phyloP scores from a whole-genome alignment of 108 stramenopile species.

The Pseudonitzschia delicatissima region DNA sequence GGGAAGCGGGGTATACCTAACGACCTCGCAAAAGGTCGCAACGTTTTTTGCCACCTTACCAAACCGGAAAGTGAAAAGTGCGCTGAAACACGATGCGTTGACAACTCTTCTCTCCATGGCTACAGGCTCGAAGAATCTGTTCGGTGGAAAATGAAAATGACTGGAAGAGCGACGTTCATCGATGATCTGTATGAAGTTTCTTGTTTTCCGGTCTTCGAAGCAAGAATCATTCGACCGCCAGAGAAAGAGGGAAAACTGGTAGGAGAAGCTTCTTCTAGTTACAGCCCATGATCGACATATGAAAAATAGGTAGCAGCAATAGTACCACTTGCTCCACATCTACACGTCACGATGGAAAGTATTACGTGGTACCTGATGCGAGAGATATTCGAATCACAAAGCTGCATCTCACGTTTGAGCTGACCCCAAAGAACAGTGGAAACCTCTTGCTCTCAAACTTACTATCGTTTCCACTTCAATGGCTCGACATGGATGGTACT shows the following conservation, averaged over 20 bases:
- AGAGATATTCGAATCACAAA: slow-evolving; percentile 10
- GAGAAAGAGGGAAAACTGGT: not conserved
- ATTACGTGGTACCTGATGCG: slow-evolving; percentile 13
- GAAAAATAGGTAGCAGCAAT: too few relatives aligned
- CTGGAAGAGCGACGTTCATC: not conserved
- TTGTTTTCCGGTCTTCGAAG: slow-evolving; percentile 11
- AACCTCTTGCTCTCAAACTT: too few relatives aligned
- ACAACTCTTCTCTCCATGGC: not conserved
- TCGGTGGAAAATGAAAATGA: not conserved
- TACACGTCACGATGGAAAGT: not conserved
- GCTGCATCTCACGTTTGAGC: slow-evolving; percentile 16
- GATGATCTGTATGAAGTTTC: not conserved
- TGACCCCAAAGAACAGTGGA: too few relatives aligned
- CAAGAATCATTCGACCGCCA: slow-evolving; percentile 14
- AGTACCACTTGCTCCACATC: too few relatives aligned
- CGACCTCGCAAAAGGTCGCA: slow-evolving; percentile 9
- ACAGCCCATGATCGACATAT: too few relatives aligned
- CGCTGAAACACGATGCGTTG: not conserved
- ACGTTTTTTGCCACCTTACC: slow-evolving; percentile 14
- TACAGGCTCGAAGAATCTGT: too few relatives aligned
- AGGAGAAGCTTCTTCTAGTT: too few relatives aligned
- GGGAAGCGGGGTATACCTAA: slow-evolving; percentile 13
- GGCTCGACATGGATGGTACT: too few relatives aligned
- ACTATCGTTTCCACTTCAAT: too few relatives aligned
- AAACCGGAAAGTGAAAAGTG: too few relatives aligned